A percentile compares a stretch with the other conserved stretches of the same genome.
Conservation (phyloP, 257 asterid species). For the Lavandula angustifolia region DNA sequence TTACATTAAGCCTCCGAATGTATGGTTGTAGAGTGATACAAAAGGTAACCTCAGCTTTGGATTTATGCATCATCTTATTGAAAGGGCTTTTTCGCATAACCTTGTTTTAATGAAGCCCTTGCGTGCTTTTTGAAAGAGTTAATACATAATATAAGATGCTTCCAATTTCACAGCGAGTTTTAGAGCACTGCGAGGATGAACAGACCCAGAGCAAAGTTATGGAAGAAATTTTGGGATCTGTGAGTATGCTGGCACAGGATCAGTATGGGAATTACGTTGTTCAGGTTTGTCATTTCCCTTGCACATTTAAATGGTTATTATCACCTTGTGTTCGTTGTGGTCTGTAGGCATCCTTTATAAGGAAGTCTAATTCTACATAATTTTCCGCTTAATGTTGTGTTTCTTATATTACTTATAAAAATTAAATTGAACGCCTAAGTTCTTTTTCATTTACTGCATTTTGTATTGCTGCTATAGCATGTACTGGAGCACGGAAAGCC, state of each 20-base stretch:
- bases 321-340: too few species aligned
- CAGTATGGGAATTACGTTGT: constrained; percentile 95
- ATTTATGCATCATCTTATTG: neutral
- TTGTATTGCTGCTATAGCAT: constrained; percentile 43
- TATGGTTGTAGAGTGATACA: constrained; percentile 98
- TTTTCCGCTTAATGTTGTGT: too few species aligned
- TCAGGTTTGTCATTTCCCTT: constrained; percentile 54
- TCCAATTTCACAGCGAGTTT: constrained; percentile 63
- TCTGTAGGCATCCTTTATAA: neutral
- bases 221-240: constrained; percentile 87
- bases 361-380: too few species aligned
- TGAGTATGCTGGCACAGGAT: constrained; percentile 94
- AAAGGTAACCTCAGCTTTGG: constrained; percentile 57
- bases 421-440: too few species aligned
- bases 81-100: neutral
- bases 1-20: constrained; percentile 94
- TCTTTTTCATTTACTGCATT: too few species aligned
- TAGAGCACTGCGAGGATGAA: constrained; percentile 77
- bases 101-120: too few species aligned
- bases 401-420: too few species aligned
- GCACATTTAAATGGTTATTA: neutral
- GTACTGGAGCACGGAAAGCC: constrained; percentile 98
- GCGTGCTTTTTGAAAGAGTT: neutral
- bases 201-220: constrained; percentile 82
- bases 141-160: constrained; percentile 11